A percentile compares a stretch with the other conserved stretches of the same genome.
Conservation (phyloP, 2,329 filamentous ascomycete genomes). For the Sclerotinia borealis region DNA sequence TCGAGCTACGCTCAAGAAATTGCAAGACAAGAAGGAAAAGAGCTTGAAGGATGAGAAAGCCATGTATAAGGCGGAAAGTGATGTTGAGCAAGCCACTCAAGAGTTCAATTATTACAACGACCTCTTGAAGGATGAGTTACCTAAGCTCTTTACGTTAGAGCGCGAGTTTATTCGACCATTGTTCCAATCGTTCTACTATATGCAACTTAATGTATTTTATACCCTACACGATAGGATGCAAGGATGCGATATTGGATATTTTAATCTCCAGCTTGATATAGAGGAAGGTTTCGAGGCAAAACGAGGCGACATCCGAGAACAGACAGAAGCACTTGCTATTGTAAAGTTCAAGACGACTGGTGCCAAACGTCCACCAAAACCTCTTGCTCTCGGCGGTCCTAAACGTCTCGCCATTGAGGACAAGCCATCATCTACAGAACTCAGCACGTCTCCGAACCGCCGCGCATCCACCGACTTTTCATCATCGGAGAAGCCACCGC, state of each 20-base stretch:
- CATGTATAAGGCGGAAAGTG: conserved; percentile 89
- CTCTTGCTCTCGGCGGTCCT: conserved; percentile 19
- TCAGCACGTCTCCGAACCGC: conserved; percentile 31
- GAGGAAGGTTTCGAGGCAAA: conserved; percentile 88
- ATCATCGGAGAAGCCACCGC: conserved; percentile 54
- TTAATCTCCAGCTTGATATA: conserved; percentile 84
- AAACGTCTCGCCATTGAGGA: conserved; percentile 20
- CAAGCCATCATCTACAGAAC: conserved; percentile 20
- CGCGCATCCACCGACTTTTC: conserved; percentile 38
- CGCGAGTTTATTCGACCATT: conserved; percentile 92
- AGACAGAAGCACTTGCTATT: conserved; percentile 76
- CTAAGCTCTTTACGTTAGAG: conserved; percentile 83
- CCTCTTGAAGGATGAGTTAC: conserved; percentile 89
- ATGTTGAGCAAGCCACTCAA: conserved; percentile 84
- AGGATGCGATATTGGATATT: conserved; percentile 93
- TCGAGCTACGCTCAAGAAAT: conserved; percentile 76
- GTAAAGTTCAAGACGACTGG: conserved; percentile 89
- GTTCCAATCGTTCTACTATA: conserved; percentile 99
- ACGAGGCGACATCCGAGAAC: conserved; percentile 80
- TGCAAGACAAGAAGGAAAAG: conserved; percentile 97
- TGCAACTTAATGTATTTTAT: conserved; percentile 99
- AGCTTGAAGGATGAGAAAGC: conserved; percentile 95
- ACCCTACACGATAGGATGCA: conserved; percentile 98
- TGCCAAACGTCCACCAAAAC: conserved; percentile 42
- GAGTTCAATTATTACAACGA: conserved; percentile 99